Base-by-base conservation (phyloP, 2,329 filamentous ascomycete genomes). In the Arthroderma sp. region DNA sequence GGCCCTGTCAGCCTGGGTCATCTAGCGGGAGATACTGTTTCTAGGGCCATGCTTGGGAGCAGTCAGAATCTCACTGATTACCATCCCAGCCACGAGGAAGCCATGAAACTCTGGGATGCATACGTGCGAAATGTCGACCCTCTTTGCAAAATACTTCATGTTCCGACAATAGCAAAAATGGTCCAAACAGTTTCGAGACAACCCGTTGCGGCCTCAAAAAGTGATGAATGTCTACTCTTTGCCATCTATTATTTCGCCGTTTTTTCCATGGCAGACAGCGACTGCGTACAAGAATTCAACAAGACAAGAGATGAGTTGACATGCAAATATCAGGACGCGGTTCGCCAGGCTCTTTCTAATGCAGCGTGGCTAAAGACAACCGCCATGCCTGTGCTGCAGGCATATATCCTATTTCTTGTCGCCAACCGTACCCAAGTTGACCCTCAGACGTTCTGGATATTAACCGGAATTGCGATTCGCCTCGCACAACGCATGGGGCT, bases 101-200 rank as follows among this genome's bases (percentile, higher is more conserved):
- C 87, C 25, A 83, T 87, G 64, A 78, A 79, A 54, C 76, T 91
- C 4, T 91, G 87, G 87, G 84, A 89, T 66, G 75, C 82, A 7
- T 90, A 85, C 62, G 47, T 52, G 15, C 15, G 21, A 28, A 47
- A 87, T 60, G 82, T 91, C 57, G 86, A 91, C 64, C 86, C 87
- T 0, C 68, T 89, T 49, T 81, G 82, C 62, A 91, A 90, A 66
- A 65, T 83, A 49, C 82, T 88, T 23, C 87, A 91, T 66, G 79
- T 85, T 1, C 86, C 87, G 0, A 83, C 83, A 0, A 69, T 88
- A 2, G 83, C 89, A 64, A 78, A 79, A 1, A 78, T 80, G 49
- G 74, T 90, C 6, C 77, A 86, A 38, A 80, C 86, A 58, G 83
- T 84, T 1, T 79, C 78, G 8, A 35, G 59, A 61, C 47, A 67